phyloP scores from a whole-genome alignment of 1,284 basidiomycete species.

The Apiotrichum porosum region DNA sequence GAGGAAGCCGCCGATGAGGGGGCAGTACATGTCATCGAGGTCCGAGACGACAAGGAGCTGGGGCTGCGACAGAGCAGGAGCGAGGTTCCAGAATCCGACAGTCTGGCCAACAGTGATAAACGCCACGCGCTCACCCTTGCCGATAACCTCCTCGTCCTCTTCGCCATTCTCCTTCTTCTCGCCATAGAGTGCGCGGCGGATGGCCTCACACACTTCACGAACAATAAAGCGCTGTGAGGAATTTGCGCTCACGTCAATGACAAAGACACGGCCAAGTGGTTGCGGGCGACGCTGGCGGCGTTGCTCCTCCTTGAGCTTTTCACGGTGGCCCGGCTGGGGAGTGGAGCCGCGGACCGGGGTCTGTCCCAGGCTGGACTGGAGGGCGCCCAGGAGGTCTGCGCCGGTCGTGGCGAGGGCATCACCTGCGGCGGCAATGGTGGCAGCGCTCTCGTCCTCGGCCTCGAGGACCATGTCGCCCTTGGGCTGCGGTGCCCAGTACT shows the following conservation, averaged over 20 bases:
- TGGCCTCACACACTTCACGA: conserved; percentile 61
- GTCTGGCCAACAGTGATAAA: conserved; percentile 80
- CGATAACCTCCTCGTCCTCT: conserved; percentile 47
- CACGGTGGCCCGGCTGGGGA: conserved; percentile 36
- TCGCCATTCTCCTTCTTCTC: conserved; percentile 47
- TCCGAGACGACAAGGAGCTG: conserved; percentile 83
- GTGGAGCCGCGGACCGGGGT: conserved; percentile 40
- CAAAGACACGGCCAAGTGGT: conserved; percentile 78
- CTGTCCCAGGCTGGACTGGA: conserved; percentile 41
- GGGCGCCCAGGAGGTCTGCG: conserved; percentile 39
- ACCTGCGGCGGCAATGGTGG: conserved; percentile 30
- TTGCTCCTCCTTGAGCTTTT: conserved; percentile 29
- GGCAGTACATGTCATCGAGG: conserved; percentile 84
- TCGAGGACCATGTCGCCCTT: conserved; percentile 52
- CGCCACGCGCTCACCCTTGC: conserved; percentile 54
- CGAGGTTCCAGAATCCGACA: conserved; percentile 86
- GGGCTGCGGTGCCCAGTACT: conserved; percentile 76
- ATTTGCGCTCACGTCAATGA: conserved; percentile 76
- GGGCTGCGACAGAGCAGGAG: conserved; percentile 59
- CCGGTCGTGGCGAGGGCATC: conserved; percentile 42
- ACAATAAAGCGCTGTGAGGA: conserved; percentile 71
- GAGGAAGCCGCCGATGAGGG: conserved; percentile 70
- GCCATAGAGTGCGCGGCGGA: conserved; percentile 69
- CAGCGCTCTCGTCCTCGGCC: conserved; percentile 56
- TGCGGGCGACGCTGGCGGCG: conserved; percentile 55